Base-by-base conservation (phyloP, 352 stramenopile genomes). In the Globisporangium viniferum region DNA sequence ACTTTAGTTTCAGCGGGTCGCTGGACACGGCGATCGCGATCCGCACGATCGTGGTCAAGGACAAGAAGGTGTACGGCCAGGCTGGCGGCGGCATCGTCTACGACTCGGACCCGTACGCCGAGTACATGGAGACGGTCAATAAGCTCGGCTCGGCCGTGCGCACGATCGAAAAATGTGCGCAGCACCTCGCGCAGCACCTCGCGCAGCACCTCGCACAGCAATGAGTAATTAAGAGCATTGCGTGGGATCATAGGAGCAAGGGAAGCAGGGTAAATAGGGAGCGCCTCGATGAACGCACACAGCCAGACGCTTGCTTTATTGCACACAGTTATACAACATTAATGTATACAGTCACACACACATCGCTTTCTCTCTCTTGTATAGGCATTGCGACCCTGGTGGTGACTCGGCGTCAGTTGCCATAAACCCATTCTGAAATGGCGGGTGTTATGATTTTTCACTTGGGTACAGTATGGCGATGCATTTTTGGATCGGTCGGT, bases 101-200 rank as follows among this genome's bases (percentile, higher is more conserved):
- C 76, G 90, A 97, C 77, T 97, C 90, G 70, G 84, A 95, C 76
- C 86, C 88, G 24, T 73, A 81, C 27, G 85, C 81, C 49, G 90
- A 97, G 80, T 96, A 96, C 79, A 82, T 90, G 62, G 90, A 97
- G 76, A 97, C 90, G 2, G 73, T 97, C 31, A 97, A 95, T 80
- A 97, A 97, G 70, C 71, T 96, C 24, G 87, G 81, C 49, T 94
- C 88, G 66, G 77, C 86, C 6, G 75, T 96, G 61, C 90, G 90
- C 61, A 96, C 89, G 15, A 78, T 96, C 51, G 87, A 96, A 66
- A 94, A 95, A 73, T 92, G 87, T 59, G 69, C 73, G 10, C 70
- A 73, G 22, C 77, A 84, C 75, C 80, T 89, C 66, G 70, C 74
- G 18, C 72, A 60, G 15, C 64, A 33, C n/a, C n/a, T n/a, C 62